Percentiles rank a stretch among this genome's conserved stretches.
Evolutionary conservation across 768 basidiomycete species (phyloP).

Genomic region (Pleurotus sapidus): DNA sequence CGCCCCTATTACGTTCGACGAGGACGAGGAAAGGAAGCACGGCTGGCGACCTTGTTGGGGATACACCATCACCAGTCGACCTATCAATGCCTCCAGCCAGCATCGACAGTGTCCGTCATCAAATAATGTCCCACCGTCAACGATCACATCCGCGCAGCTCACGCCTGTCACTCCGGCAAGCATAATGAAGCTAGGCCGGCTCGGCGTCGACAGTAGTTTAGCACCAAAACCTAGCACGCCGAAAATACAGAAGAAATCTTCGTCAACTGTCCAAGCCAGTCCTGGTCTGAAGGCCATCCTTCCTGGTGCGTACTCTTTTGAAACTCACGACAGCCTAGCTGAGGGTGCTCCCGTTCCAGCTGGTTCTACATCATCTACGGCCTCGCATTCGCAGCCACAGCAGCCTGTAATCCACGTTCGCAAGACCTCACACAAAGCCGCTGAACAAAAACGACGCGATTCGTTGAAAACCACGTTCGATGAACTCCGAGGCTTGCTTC

Average conservation of each 20-base stretch:
- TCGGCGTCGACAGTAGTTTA: slow-evolving; percentile 45
- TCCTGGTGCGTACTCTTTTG: slow-evolving; percentile 46
- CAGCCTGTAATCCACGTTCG: slow-evolving; percentile 39
- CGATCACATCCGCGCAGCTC: slow-evolving; percentile 29
- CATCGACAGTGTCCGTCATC: slow-evolving; percentile 21
- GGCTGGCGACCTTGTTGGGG: slow-evolving; percentile 36
- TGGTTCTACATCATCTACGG: slow-evolving; percentile 14
- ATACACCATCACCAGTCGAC: slow-evolving; percentile 87
- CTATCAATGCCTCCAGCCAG: slow-evolving; percentile 87
- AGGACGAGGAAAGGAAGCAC: slow-evolving; percentile 39
- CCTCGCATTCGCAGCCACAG: slow-evolving; percentile 9
- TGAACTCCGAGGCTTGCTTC: slow-evolving; percentile 77
- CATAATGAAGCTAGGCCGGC: slow-evolving; percentile 83
- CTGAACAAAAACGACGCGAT: slow-evolving; percentile 96
- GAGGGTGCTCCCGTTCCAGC: slow-evolving; percentile 12
- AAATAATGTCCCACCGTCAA: slow-evolving; percentile 1
- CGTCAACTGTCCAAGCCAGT: slow-evolving; percentile 33
- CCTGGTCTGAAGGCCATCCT: slow-evolving; percentile 70
- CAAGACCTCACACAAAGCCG: slow-evolving; percentile 90
- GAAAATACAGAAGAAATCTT: slow-evolving; percentile 25
- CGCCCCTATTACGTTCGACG: slow-evolving; percentile 51
- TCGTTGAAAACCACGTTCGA: slow-evolving; percentile 94
- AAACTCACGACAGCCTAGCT: too few species aligned
- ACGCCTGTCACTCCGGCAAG: slow-evolving; percentile 88
- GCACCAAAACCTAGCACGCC: slow-evolving; percentile 18